Evolutionary conservation across 805 yeast genomes (phyloP), one percentile per base, ranked within the genome.

Genomic region (Spathaspora sp.): DNA sequence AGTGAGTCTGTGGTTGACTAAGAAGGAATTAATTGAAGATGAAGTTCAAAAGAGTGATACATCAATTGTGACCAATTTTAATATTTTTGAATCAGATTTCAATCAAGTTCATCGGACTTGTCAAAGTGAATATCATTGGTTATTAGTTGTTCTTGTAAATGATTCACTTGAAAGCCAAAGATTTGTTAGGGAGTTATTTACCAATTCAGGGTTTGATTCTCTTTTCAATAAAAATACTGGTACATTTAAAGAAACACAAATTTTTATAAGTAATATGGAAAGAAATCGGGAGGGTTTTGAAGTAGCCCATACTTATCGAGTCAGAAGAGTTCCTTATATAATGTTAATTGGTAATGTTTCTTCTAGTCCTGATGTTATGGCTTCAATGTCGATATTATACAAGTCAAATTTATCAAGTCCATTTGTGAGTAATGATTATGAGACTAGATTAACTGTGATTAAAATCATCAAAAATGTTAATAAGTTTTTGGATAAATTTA

Each of bases 301-400:
- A 55, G 62, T 75, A 19, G 76, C 71, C 12, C 52, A 54, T 17
- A 57, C 65, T 3, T 73, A 74, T 60, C 60, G 55, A 46, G 62
- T 55, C 8, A 59, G 60, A 47, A 57, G 64, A 26, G 44, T 64
- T 2, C 79, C 79, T 0, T 72, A 75, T 53, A 67, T 81, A 14
- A 59, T 63, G 61, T 54, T 73, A 17, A 57, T 66, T 17, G 75
- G 69, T 1, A 73, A 73, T 44, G 72, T 71, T 7, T 59, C 73
- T 23, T 62, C 67, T 49, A 66, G 63, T 51, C 76, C 74, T 3
- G 55, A 61, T 11, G 56, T 68, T 3, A 66, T 73, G 70, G 55
- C 70, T 12, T 69, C 75, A 20, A 72, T 73, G 76, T 69, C 76
- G 5, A 55, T 72, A 5, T 56, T 68, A 0, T 73, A 65, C 58